Percentiles rank a stretch among this genome's conserved stretches.
phyloP scores from a whole-genome alignment of 208 protist genomes.

The Acanthamoeba royreba region DNA sequence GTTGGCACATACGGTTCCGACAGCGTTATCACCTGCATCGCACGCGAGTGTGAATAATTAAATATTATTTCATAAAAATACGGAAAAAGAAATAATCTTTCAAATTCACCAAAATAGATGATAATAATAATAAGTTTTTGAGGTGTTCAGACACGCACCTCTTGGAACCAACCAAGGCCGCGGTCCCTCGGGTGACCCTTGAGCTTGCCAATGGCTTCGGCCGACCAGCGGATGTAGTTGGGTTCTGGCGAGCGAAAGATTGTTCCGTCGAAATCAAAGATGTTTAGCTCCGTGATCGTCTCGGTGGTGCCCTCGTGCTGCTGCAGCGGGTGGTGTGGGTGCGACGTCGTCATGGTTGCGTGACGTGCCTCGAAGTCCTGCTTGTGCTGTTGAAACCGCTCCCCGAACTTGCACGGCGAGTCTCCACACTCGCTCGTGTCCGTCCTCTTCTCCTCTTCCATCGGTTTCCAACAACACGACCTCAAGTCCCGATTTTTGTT shows the following conservation, averaged over 20 bases:
- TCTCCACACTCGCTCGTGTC: neutral
- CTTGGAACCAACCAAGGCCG: slow-evolving; percentile 33
- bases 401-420: neutral
- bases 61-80: too few species aligned
- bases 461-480: neutral
- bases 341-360: neutral
- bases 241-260: slow-evolving; percentile 19
- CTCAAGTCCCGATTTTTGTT: neutral
- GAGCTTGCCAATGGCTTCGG: neutral
- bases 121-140: neutral
- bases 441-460: neutral
- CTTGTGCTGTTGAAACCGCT: neutral
- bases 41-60: too few species aligned
- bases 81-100: neutral
- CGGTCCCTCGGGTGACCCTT: neutral
- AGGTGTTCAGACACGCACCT: neutral
- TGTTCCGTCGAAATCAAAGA: slow-evolving; percentile 28
- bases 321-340: neutral
- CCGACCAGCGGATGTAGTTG: neutral
- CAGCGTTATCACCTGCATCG: slow-evolving; percentile 2
- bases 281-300: neutral
- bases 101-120: neutral
- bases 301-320: neutral
- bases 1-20: neutral
- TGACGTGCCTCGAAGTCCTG: neutral